A percentile compares a stretch with the other conserved stretches of the same genome.
phyloP scores from a whole-genome alignment of 139 green algal genomes.

The Micractinium conductrix region DNA sequence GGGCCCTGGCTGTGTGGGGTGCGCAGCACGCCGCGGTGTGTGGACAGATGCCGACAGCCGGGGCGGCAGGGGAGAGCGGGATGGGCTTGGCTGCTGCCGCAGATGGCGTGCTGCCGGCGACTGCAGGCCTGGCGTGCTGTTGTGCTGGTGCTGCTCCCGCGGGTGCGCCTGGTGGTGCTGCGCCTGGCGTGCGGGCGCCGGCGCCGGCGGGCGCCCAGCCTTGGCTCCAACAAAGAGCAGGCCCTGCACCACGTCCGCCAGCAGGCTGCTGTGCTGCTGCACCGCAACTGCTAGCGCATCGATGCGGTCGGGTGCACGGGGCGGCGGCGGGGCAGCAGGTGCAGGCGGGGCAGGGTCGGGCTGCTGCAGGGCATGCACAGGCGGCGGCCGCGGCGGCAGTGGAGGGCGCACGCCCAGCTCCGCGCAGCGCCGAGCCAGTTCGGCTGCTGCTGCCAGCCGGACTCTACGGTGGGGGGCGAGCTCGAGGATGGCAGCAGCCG shows the following conservation, averaged over 20 bases:
- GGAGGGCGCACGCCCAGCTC: neutral
- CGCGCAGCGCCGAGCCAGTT: conserved; percentile 1
- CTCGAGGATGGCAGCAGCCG: neutral
- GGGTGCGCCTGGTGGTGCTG: neutral
- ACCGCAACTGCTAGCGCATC: neutral
- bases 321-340: neutral
- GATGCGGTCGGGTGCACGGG: neutral
- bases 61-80: no score
- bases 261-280: neutral
- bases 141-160: neutral
- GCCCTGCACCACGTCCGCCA: conserved; percentile 11
- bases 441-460: neutral
- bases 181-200: neutral
- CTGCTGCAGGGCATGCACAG: neutral
- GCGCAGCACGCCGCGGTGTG: no score
- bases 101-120: neutral
- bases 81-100: neutral
- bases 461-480: neutral
- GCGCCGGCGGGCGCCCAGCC: neutral
- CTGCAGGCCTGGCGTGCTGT: neutral
- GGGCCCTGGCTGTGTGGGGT: neutral
- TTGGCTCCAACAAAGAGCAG: conserved; percentile 32
- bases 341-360: neutral
- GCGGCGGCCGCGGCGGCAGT: neutral
- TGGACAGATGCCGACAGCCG: no score